Evolutionary conservation across 106 monocot genomes (phyloP).

Genomic region (Amphibolis antarctica): DNA sequence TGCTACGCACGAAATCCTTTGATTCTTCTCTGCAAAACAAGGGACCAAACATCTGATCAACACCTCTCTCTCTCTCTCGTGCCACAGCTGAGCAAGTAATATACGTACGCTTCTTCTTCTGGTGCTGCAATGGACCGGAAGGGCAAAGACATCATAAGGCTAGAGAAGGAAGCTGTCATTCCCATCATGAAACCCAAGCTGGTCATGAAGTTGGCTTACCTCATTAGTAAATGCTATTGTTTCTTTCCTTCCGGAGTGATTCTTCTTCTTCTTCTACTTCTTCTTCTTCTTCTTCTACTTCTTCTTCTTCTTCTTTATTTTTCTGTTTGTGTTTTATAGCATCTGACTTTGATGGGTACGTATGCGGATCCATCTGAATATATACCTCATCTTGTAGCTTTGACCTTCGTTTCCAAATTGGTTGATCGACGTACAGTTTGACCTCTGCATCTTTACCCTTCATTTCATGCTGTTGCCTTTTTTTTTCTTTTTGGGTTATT

Average conservation of each 20-base stretch:
- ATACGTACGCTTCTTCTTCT: background rate
- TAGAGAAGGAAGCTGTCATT: conserved; percentile 65
- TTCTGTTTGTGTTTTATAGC: background rate
- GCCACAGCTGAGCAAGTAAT: too few species aligned
- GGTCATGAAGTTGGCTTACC: conserved; percentile 55
- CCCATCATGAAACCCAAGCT: conserved; percentile 80
- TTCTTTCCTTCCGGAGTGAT: background rate
- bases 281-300: background rate
- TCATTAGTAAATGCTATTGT: conserved; percentile 49
- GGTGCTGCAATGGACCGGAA: background rate
- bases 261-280: background rate
- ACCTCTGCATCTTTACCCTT: background rate
- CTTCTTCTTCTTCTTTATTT: background rate
- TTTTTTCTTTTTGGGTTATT: background rate
- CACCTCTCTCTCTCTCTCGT: too few species aligned
- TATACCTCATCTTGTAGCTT: background rate
- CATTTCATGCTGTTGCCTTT: background rate
- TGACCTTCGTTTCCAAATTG: too few species aligned
- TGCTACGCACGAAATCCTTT: too few species aligned
- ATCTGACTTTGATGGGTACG: background rate
- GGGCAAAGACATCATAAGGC: conserved; percentile 54
- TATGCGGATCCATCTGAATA: background rate
- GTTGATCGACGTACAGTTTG: background rate
- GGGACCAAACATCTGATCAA: too few species aligned
- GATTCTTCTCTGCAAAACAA: too few species aligned